A percentile compares a stretch with the other conserved stretches of the same genome.
These are phyloP conservation scores for Sonneratia alba DNA, from an alignment of 345 rosid genomes.

Conservation along the genomic window DNA sequence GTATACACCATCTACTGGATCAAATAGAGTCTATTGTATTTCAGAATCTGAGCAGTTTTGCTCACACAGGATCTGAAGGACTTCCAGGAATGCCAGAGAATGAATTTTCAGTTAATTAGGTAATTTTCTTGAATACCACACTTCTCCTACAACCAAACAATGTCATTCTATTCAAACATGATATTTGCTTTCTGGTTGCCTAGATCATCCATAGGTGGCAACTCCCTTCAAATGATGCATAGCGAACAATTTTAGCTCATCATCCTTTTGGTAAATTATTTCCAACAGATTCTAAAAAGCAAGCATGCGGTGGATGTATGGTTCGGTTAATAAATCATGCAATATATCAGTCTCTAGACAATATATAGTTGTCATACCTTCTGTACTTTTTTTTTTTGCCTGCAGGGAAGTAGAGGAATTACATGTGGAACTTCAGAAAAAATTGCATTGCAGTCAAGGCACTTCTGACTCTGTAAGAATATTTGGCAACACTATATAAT, in stretches of 20 bases:
- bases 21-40: neutral
- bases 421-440: conserved; percentile 35
- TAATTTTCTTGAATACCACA: conserved; percentile 11
- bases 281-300: neutral
- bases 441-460: conserved; percentile 28
- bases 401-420: conserved; percentile 71
- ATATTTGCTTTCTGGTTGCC: neutral
- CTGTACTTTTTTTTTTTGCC: conserved; percentile 13
- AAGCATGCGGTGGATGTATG: neutral
- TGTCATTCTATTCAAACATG: neutral
- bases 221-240: neutral
- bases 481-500: conserved; percentile 3
- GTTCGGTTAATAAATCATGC: neutral
- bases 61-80: conserved; percentile 52
- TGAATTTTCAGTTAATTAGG: conserved; percentile 62
- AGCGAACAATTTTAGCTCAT: neutral
- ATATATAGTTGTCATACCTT: neutral
- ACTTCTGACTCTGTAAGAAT: conserved; percentile 43
- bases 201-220: too few species aligned
- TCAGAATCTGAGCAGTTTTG: conserved; percentile 3
- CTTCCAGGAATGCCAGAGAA: conserved; percentile 54
- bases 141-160: neutral
- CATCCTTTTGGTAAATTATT: neutral
- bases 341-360: neutral
- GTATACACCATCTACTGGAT: conserved; percentile 14